Conservation (phyloP, 2,329 filamentous ascomycete genomes). For the Ceratocystis harringtonii region DNA sequence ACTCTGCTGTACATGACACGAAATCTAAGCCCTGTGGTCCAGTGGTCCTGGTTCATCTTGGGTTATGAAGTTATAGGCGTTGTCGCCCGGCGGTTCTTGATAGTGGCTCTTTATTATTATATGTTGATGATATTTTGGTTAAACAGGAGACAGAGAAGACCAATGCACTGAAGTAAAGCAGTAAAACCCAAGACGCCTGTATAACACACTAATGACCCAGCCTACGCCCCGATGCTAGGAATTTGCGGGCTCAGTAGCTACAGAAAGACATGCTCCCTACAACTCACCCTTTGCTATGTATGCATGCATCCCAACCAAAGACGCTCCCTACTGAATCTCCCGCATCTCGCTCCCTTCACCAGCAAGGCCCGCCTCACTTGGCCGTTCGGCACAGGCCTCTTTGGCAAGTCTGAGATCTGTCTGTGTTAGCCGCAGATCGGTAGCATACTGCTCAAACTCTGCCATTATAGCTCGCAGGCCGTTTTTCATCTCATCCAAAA, state of each 20-base stretch:
- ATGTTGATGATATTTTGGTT: neutral
- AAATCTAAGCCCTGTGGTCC: no score
- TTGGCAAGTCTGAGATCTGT: slow-evolving; percentile 60
- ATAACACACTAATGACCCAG: neutral
- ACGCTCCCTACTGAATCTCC: neutral
- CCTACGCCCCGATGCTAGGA: neutral
- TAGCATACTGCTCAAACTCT: slow-evolving; percentile 60
- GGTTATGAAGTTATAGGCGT: neutral
- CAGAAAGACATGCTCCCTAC: neutral
- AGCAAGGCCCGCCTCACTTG: neutral
- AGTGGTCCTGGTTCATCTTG: no score
- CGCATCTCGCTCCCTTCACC: neutral
- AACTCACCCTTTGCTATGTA: neutral
- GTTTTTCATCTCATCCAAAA: slow-evolving; percentile 48
- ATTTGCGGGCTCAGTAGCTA: neutral
- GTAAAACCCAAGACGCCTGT: neutral
- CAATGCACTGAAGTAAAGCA: neutral
- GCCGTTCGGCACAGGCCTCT: slow-evolving; percentile 31
- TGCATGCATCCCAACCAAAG: neutral
- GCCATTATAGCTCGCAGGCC: slow-evolving; percentile 51
- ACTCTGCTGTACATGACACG: no score
- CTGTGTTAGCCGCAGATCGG: slow-evolving; percentile 52
- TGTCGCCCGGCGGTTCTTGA: neutral
- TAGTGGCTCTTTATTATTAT: neutral
- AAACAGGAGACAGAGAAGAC: neutral